phyloP scores from a whole-genome alignment of 805 yeast species.

The Pichia deserticola region DNA sequence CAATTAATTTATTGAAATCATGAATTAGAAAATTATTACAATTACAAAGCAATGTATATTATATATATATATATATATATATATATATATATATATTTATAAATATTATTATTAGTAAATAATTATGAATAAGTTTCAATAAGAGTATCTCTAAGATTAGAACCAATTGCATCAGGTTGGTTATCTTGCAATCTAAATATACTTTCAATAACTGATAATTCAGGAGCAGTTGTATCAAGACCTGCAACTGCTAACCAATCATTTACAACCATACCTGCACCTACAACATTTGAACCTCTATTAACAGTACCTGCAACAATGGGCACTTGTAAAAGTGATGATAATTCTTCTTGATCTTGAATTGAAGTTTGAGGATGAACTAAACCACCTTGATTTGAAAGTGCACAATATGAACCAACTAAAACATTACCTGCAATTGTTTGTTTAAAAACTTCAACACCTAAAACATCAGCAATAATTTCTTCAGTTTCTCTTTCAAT shows the following conservation, averaged over 20 bases:
- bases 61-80: too few species aligned
- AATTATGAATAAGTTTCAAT: constrained; percentile 78
- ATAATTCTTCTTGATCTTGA: constrained; percentile 96
- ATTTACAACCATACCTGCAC: constrained; percentile 98
- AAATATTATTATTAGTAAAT: too few species aligned
- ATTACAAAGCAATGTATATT: too few species aligned
- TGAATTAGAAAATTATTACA: too few species aligned
- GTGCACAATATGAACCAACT: constrained; percentile 92
- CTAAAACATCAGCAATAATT: constrained; percentile 93
- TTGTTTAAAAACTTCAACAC: constrained; percentile 98
- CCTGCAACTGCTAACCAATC: constrained; percentile 98
- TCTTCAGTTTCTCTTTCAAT: constrained; percentile 99
- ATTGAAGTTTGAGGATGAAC: constrained; percentile 97
- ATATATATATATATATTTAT: too few species aligned
- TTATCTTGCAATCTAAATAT: constrained; percentile 91
- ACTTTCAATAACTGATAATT: constrained; percentile 91
- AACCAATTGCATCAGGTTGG: constrained; percentile 78
- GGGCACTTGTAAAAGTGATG: constrained; percentile 93
- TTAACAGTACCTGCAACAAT: constrained; percentile 97
- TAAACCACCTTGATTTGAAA: constrained; percentile 95
- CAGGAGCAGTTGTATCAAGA: constrained; percentile 97
- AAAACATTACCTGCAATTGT: constrained; percentile 97
- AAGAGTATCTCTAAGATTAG: constrained; percentile 83
- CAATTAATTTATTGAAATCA: too few species aligned
- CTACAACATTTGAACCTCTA: constrained; percentile 95